Conservation (phyloP, 202 grass and related monocot species). For the Zoysia matrella region DNA sequence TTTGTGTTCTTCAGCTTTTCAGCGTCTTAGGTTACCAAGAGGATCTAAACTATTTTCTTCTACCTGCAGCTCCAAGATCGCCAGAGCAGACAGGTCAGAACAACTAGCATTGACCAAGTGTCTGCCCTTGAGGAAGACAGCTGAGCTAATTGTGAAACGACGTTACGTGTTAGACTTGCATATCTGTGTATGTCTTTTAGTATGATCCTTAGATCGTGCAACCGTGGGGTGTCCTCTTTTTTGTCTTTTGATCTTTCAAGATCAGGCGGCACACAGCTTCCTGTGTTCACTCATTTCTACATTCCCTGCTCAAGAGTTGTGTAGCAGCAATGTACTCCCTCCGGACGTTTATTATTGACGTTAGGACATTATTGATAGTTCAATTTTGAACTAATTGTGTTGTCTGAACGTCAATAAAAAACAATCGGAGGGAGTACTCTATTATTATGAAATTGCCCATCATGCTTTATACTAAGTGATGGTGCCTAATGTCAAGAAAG, state of each 20-base stretch:
- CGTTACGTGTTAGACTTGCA: slow-evolving; percentile 12
- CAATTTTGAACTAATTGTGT: too few relatives aligned
- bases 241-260: slow-evolving; percentile 8
- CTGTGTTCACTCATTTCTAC: background rate
- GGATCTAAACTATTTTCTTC: slow-evolving; percentile 27
- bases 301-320: slow-evolving; percentile 19
- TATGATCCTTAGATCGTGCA: slow-evolving; percentile 28
- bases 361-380: too few relatives aligned
- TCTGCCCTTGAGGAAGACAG: background rate
- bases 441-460: slow-evolving; percentile 15
- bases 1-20: too few relatives aligned
- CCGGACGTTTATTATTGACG: too few relatives aligned
- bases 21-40: background rate
- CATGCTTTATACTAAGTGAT: slow-evolving; percentile 32
- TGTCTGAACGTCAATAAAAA: too few relatives aligned
- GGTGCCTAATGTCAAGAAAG: slow-evolving; percentile 25
- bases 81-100: slow-evolving; percentile 52
- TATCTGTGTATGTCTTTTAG: slow-evolving; percentile 31
- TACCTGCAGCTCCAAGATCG: slow-evolving; percentile 57
- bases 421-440: too few relatives aligned
- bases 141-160: slow-evolving; percentile 31
- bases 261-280: slow-evolving; percentile 22
- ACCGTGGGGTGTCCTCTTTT: slow-evolving; percentile 19
- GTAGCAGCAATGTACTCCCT: background rate
- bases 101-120: slow-evolving; percentile 14